These are phyloP conservation scores for Ganoderma boninense DNA, from an alignment of 1,284 basidiomycete species.

Conservation along the genomic window DNA sequence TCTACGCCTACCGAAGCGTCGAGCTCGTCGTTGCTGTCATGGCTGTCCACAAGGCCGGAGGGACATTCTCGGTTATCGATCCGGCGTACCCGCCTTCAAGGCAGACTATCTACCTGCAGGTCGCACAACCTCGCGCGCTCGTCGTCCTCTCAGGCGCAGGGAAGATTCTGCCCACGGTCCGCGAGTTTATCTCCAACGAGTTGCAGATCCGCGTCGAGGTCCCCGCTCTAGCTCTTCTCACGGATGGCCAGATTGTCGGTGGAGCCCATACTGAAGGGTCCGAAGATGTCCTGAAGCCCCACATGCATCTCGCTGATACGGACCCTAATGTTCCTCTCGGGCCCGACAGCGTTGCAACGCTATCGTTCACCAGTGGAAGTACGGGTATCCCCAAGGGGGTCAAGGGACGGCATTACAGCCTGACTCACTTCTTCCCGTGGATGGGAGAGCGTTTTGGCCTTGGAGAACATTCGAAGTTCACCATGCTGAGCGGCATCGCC, in stretches of 20 bases:
- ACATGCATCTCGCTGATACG: conserved; percentile 62
- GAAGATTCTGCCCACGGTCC: conserved; percentile 81
- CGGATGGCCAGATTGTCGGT: conserved; percentile 73
- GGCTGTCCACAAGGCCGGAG: conserved; percentile 96
- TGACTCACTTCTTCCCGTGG: conserved; percentile 99
- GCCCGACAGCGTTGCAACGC: conserved; percentile 94
- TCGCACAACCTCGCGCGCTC: conserved; percentile 93
- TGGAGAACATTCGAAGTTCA: conserved; percentile 84
- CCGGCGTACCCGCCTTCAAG: conserved; percentile 96
- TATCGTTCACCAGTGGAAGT: conserved; percentile 97
- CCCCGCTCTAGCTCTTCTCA: conserved; percentile 84
- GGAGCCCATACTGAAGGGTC: conserved; percentile 37
- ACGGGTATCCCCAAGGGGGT: conserved; percentile 99
- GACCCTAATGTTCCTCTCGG: conserved; percentile 90
- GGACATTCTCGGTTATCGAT: conserved; percentile 98
- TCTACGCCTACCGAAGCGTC: conserved; percentile 97
- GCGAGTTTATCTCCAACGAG: conserved; percentile 85
- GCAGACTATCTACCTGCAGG: conserved; percentile 96
- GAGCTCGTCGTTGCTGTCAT: conserved; percentile 98
- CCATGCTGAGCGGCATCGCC: conserved; percentile 99
- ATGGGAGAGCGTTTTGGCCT: conserved; percentile 94
- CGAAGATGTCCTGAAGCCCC: conserved; percentile 62
- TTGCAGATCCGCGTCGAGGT: conserved; percentile 93
- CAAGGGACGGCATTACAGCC: conserved; percentile 91
- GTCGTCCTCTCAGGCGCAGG: conserved; percentile 95